Evolutionary conservation across 331 rosid genomes (phyloP).

Genomic region (Acacia concinna): DNA sequence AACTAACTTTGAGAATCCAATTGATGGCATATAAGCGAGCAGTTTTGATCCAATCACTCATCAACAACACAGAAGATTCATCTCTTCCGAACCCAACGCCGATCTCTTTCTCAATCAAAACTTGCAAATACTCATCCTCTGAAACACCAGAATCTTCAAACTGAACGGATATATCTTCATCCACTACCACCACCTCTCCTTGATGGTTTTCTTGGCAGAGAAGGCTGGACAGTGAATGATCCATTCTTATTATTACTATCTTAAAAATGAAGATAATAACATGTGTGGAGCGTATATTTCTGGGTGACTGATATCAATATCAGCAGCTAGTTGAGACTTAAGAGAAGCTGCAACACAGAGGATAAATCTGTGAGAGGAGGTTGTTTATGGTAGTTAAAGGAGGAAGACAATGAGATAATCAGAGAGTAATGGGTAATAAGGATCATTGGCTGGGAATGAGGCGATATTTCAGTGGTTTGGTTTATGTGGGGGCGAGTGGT

Average conservation of each 20-base stretch:
- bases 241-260: conserved; percentile 25
- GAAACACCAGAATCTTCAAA: conserved; percentile 19
- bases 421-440: conserved; percentile 14
- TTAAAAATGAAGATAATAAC: conserved; percentile 16
- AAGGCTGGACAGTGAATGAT: conserved; percentile 37
- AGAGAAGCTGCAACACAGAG: conserved; percentile 36
- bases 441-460: conserved; percentile 21
- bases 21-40: conserved; percentile 69
- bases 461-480: conserved; percentile 29
- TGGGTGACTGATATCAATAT: neutral
- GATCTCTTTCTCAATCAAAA: conserved; percentile 57
- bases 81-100: conserved; percentile 44
- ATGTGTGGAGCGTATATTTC: neutral
- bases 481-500: neutral
- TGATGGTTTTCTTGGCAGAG: conserved; percentile 53
- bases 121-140: conserved; percentile 47
- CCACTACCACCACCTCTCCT: conserved; percentile 25
- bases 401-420: conserved; percentile 28
- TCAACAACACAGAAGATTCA: conserved; percentile 39
- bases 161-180: conserved; percentile 29
- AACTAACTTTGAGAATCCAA: conserved; percentile 75
- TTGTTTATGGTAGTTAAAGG: conserved; percentile 38
- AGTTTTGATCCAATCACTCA: conserved; percentile 43
- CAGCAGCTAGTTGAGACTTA: neutral
- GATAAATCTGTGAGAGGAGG: conserved; percentile 4